phyloP scores from a whole-genome alignment of 345 rosid species.

The Alliaria petiolata region DNA sequence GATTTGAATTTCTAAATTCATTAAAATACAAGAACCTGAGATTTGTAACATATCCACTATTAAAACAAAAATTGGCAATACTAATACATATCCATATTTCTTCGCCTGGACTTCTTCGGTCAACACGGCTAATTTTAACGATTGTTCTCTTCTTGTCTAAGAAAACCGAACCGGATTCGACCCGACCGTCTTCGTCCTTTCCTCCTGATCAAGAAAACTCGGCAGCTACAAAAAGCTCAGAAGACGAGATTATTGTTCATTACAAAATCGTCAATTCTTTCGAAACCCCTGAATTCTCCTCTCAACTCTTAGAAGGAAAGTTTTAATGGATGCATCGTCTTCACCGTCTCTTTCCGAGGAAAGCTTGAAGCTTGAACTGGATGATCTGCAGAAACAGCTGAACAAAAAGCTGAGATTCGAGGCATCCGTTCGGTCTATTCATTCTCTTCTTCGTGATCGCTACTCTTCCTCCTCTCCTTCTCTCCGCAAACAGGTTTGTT shows the following conservation, averaged over 20 bases:
- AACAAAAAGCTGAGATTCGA: slow-evolving; percentile 80
- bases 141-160: neutral
- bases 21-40: too few species aligned
- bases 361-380: slow-evolving; percentile 53
- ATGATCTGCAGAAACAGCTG: slow-evolving; percentile 75
- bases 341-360: slow-evolving; percentile 39
- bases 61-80: too few species aligned
- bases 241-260: neutral
- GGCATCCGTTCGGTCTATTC: slow-evolving; percentile 62
- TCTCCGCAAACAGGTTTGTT: slow-evolving; percentile 51
- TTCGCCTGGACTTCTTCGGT: neutral
- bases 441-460: slow-evolving; percentile 44
- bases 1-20: too few species aligned
- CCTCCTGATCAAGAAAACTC: slow-evolving; percentile 35
- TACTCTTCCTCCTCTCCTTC: slow-evolving; percentile 62
- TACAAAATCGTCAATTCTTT: neutral
- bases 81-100: too few species aligned
- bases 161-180: neutral
- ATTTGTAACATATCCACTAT: too few species aligned
- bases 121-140: neutral
- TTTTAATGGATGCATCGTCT: slow-evolving; percentile 20
- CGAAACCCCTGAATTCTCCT: neutral
- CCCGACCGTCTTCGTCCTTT: slow-evolving; percentile 19
- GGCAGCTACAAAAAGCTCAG: slow-evolving; percentile 14
- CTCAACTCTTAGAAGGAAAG: neutral